Evolutionary conservation across 768 basidiomycete genomes (phyloP), one percentile per base, ranked within the genome.

Genomic region (Russula brevipes): DNA sequence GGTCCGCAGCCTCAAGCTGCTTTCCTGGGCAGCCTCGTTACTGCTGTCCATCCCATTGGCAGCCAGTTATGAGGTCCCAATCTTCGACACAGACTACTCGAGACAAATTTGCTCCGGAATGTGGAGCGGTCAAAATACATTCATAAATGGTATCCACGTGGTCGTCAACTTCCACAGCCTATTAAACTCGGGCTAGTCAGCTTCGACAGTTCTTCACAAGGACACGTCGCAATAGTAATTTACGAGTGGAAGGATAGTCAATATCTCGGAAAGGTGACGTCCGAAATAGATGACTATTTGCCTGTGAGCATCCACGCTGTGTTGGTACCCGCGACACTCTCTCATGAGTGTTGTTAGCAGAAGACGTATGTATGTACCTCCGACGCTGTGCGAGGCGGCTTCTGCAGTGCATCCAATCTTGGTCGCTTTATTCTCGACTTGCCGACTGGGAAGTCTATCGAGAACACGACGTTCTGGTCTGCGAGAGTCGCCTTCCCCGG

Each of bases 71-170:
- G 80, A 87, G 61, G 84, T 84, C 52, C 76, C 85, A 24, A 82
- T 95, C 42, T 73, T 82, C 38, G 89, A 89, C 74, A 84, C 83
- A 73, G 92, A 94, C 75, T 87, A 86, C 76, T 83, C 89, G 36
- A 84, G 91, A 53, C 94, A 98, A 79, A 87, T 88, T 73, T 98
- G 95, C 76, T 92, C 89, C 64, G 95, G 95, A 57, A 96, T 98
- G 92, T 98, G 91, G 86, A 89, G 84, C 33, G 84, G 85, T 44
- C 72, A 80, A 54, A 80, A 84, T 46, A 88, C 94, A 36, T 88
- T 84, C 75, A 94, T 97, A 69, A 91, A 92, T 73, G 88, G 90
- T 91, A 77, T 60, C 71, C 74, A 59, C 60, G n/a, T 54, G 60
- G 52, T 41, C 50, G 50, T 47, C 51, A 14, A 67, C 46, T 63